Percentiles rank a stretch among this genome's conserved stretches.
Evolutionary conservation across 495 filamentous ascomycete genomes (phyloP).

Genomic region (Cercophora scortea): DNA sequence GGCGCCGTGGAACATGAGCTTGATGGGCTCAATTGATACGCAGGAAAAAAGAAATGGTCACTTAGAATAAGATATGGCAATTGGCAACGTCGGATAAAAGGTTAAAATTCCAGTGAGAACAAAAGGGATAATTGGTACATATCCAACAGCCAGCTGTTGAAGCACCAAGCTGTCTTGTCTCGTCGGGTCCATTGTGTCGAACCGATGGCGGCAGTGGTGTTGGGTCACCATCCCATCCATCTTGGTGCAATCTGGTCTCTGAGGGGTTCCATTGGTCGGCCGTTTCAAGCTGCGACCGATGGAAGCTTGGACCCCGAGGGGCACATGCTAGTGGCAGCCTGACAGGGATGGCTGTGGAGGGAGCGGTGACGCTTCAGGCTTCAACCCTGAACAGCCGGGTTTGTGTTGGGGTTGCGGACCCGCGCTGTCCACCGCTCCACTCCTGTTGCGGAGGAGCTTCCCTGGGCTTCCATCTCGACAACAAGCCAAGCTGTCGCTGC

Average conservation of each 20-base stretch:
- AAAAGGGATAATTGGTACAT: background rate
- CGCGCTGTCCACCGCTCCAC: too few relatives aligned
- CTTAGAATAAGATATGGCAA: background rate
- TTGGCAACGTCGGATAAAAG: background rate
- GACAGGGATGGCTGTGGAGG: background rate
- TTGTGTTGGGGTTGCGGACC: too few relatives aligned
- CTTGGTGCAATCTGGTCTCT: constrained; percentile 16
- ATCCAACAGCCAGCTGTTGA: constrained; percentile 12
- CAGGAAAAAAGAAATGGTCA: too few relatives aligned
- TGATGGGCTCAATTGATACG: too few relatives aligned
- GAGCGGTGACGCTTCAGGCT: background rate
- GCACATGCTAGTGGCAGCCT: background rate
- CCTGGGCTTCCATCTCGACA: too few relatives aligned
- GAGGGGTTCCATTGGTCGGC: constrained; percentile 3
- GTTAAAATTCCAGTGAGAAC: background rate
- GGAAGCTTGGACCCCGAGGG: constrained; percentile 3
- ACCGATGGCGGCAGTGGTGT: too few relatives aligned
- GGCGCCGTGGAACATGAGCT: background rate
- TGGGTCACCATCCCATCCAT: background rate
- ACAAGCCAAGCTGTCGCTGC: too few relatives aligned
- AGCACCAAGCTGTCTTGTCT: background rate
- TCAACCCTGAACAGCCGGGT: too few relatives aligned
- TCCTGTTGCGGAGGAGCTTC: too few relatives aligned
- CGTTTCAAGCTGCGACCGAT: constrained; percentile 9
- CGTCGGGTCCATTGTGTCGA: too few relatives aligned